Evolutionary conservation across 2,329 filamentous ascomycete species (phyloP).

Genomic region (Scedosporium dehoogii): DNA sequence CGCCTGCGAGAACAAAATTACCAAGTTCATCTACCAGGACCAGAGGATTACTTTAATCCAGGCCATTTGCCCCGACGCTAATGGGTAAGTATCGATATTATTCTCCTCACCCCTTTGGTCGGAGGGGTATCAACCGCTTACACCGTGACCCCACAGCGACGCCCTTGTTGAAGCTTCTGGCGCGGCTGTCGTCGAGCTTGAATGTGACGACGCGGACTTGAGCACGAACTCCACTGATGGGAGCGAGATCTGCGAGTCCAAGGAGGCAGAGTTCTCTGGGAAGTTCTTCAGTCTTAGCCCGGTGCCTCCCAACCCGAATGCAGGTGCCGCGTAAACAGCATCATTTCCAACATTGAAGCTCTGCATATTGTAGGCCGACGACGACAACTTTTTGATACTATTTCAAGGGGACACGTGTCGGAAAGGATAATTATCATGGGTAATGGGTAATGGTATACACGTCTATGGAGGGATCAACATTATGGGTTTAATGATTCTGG

Average conservation of each 20-base stretch:
- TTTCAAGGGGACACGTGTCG: too few species aligned
- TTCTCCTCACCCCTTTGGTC: not conserved
- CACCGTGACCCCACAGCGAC: not conserved
- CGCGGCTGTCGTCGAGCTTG: conserved; percentile 8
- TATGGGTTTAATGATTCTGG: not conserved
- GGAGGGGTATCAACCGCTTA: not conserved
- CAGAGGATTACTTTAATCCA: conserved; percentile 32
- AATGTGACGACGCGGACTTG: conserved; percentile 4
- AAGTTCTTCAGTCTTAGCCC: conserved; percentile 7
- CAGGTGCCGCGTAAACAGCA: not conserved
- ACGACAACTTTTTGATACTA: too few species aligned
- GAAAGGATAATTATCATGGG: too few species aligned
- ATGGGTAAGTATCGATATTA: conserved; percentile 23
- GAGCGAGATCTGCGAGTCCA: not conserved
- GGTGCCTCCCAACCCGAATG: not conserved
- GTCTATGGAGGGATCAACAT: too few species aligned
- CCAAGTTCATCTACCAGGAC: conserved; percentile 34
- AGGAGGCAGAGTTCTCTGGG: conserved; percentile 8
- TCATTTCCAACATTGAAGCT: not conserved
- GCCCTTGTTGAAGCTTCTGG: conserved; percentile 12
- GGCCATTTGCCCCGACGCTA: conserved; percentile 26
- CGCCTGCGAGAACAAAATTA: conserved; percentile 28
- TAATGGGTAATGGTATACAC: too few species aligned
- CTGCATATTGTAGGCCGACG: not conserved
- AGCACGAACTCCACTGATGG: not conserved